These are phyloP conservation scores for Leptodermis oblonga DNA, from an alignment of 257 asterid genomes.

Conservation along the genomic window DNA sequence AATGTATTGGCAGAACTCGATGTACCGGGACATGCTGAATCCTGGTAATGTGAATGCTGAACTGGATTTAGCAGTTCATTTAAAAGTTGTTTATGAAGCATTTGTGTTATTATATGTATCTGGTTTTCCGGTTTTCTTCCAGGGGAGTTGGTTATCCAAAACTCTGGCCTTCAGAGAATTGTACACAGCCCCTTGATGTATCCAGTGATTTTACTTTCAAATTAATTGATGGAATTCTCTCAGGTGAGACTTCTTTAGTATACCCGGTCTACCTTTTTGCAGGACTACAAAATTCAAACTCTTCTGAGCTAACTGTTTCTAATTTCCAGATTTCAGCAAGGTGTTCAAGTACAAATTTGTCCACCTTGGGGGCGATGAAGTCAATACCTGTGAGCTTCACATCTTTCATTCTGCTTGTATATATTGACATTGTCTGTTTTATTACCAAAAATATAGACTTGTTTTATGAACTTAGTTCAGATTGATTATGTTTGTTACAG, in stretches of 20 bases:
- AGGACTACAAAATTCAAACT: background rate
- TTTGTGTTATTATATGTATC: background rate
- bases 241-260: conserved; percentile 42
- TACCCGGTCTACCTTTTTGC: background rate
- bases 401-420: background rate
- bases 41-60: conserved; percentile 51
- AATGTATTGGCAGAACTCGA: conserved; percentile 88
- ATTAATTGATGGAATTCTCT: conserved; percentile 78
- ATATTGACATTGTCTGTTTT: background rate
- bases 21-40: conserved; percentile 87
- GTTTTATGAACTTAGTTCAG: background rate
- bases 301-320: conserved; percentile 5
- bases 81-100: background rate
- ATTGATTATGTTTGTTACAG: background rate
- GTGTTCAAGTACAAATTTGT: conserved; percentile 83
- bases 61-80: background rate
- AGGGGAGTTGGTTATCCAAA: conserved; percentile 93
- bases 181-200: conserved; percentile 85
- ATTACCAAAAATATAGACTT: background rate
- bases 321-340: conserved; percentile 75
- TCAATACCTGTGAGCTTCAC: conserved; percentile 58
- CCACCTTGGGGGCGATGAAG: conserved; percentile 98
- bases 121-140: background rate
- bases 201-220: conserved; percentile 82
- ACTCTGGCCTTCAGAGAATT: conserved; percentile 72